These are phyloP conservation scores for Aegilops longissima DNA, from an alignment of 176 grass and related monocot species.

Conservation along the genomic window DNA sequence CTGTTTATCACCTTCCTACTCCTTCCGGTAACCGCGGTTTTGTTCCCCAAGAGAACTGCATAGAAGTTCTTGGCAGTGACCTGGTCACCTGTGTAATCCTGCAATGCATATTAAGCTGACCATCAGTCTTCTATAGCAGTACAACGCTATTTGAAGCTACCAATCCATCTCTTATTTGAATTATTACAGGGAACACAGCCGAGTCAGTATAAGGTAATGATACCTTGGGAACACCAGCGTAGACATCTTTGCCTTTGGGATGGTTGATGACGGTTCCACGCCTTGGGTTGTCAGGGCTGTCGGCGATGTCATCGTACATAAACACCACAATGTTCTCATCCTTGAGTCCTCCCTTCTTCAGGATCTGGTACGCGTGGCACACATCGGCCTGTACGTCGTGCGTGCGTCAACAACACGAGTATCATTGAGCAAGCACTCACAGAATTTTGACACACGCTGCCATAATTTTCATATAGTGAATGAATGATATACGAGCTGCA, in stretches of 20 bases:
- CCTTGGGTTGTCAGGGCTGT: constrained; percentile 63
- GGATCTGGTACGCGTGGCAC: constrained; percentile 89
- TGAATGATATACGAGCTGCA: background rate
- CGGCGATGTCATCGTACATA: constrained; percentile 85
- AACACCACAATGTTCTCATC: constrained; percentile 96
- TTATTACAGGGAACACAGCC: too few relatives aligned
- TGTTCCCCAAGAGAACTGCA: constrained; percentile 77
- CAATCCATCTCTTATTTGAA: too few relatives aligned
- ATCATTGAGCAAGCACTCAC: too few relatives aligned
- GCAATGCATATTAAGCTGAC: too few relatives aligned
- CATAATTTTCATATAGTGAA: background rate
- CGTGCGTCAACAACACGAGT: background rate
- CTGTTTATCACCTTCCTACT: constrained; percentile 95
- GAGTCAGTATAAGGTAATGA: too few relatives aligned
- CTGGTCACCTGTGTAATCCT: constrained; percentile 77
- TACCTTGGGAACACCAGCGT: constrained; percentile 79
- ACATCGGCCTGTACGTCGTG: constrained; percentile 57
- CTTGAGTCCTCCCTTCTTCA: constrained; percentile 60
- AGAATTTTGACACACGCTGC: too few relatives aligned
- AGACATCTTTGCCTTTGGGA: constrained; percentile 74
- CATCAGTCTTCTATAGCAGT: too few relatives aligned
- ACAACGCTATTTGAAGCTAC: too few relatives aligned
- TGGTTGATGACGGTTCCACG: constrained; percentile 79
- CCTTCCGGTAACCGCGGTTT: constrained; percentile 72
- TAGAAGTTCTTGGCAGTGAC: constrained; percentile 80